Base-by-base conservation (phyloP, 805 yeast species). In the Danielozyma ontarioensis region DNA sequence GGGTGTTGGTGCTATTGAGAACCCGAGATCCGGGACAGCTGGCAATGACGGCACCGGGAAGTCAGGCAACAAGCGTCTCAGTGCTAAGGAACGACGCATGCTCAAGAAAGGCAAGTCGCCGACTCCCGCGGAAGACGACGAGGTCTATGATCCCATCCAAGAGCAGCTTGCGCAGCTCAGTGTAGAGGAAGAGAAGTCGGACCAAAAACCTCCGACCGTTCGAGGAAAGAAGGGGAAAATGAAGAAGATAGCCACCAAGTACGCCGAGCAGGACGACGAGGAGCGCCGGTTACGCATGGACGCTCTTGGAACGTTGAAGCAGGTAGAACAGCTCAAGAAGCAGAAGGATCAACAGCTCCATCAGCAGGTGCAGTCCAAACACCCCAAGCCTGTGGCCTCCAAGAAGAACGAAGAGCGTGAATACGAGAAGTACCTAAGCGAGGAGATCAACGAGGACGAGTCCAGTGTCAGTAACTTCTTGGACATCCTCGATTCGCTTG, bases 201-300 rank as follows among this genome's bases (percentile, higher is more conserved):
- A 36, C 10, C 35, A 33, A 17, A 49, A 46, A 11, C 58, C 57
- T 14, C 68, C 66, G 13, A 70, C 64, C 25, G 78, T 80, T 5
- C 76, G 97, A 48, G 97, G 97, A 30, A 87, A 83, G 58, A 86
- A 82, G 50, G 82, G 83, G 25, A 88, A 88, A 51, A 50, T 83
- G 57, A 86, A 83, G 66, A 88, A 85, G 51, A 83, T 87, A 35
- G 81, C 81, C 26, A 70, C 74, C 39, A 90, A 89, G 51, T 90
- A 90, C 50, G 86, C 80, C 3, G 88, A 83, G 39, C 97, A 90
- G 59, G 97, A 90, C 53, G 96, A 86, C 33, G 93, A 84, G 36
- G 97, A 90, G 48, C 73, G 88, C 35, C 48, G 59, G 29, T 47
- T 81, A 36, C 71, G 94, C 43, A 78, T 90, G 83, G 78, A 82